Conservation (phyloP, 1,284 basidiomycete species). For the Phaffia rhodozyma region DNA sequence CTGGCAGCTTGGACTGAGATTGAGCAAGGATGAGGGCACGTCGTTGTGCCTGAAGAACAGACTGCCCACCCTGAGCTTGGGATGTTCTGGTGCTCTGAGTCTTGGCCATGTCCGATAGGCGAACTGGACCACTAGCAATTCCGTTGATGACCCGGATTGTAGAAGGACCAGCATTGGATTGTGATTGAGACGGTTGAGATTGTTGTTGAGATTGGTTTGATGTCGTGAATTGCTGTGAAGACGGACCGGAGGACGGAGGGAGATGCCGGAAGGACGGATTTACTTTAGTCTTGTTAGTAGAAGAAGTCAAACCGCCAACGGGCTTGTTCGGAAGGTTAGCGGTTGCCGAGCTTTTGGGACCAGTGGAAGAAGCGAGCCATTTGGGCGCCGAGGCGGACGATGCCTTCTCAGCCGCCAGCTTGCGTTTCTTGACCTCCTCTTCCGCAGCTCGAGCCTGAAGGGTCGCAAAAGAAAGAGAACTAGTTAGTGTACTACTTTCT, state of each 20-base stretch:
- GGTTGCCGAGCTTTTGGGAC: neutral
- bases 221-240: constrained; percentile 1
- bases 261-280: constrained; percentile 14
- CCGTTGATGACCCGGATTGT: neutral
- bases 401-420: constrained; percentile 25
- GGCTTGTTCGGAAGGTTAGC: constrained; percentile 11
- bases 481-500: neutral
- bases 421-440: constrained; percentile 35
- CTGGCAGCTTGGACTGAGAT: constrained; percentile 20
- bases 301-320: neutral
- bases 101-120: constrained; percentile 3
- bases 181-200: constrained; percentile 1
- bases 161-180: neutral
- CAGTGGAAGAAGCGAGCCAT: constrained; percentile 9
- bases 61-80: constrained; percentile 13
- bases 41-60: constrained; percentile 43
- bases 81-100: neutral
- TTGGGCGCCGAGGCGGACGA: constrained; percentile 13
- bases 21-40: constrained; percentile 39
- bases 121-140: constrained; percentile 3
- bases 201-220: constrained; percentile 3
- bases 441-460: constrained; percentile 25
- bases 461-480: neutral
- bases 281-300: neutral
- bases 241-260: constrained; percentile 1